Conservation (phyloP, 139 green algal species). For the Marvania coccoides region DNA sequence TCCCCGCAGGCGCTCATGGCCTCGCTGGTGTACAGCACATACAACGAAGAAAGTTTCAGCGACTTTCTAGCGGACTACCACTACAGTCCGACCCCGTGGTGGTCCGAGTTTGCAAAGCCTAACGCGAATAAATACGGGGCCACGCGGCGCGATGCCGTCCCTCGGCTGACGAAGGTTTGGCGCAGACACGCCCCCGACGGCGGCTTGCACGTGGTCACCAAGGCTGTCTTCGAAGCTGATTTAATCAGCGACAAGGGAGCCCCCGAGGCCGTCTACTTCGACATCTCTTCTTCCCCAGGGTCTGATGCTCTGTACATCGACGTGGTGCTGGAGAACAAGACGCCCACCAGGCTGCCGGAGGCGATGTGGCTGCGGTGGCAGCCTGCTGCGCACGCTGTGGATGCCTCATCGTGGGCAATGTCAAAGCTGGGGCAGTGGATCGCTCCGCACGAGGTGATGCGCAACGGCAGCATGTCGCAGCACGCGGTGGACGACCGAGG, state of each 20-base stretch:
- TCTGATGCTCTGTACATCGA: conserved; percentile 18
- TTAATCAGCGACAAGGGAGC: conserved; percentile 23
- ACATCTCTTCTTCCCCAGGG: conserved; percentile 11
- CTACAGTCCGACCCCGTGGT: neutral
- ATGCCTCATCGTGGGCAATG: conserved; percentile 31
- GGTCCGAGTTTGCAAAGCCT: conserved; percentile 47
- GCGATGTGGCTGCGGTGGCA: conserved; percentile 22
- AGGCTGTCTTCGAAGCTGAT: neutral
- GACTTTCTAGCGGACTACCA: conserved; percentile 9
- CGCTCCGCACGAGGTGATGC: conserved; percentile 38
- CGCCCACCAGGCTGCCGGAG: conserved; percentile 53
- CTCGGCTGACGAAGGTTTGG: neutral
- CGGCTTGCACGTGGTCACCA: conserved; percentile 10
- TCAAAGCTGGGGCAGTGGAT: conserved; percentile 42
- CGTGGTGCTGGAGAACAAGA: conserved; percentile 51
- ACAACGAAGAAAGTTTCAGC: conserved; percentile 5
- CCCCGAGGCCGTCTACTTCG: conserved; percentile 23
- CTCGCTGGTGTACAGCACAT: conserved; percentile 38
- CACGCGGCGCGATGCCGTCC: neutral
- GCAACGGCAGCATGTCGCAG: conserved; percentile 47
- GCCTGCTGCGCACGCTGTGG: conserved; percentile 8
- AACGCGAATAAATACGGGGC: conserved; percentile 20
- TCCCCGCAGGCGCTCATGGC: conserved; percentile 16
- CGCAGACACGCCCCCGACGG: neutral
- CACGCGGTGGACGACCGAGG: conserved; percentile 40